Conservation (phyloP, 331 rosid species). For the Prunus yedoensis region DNA sequence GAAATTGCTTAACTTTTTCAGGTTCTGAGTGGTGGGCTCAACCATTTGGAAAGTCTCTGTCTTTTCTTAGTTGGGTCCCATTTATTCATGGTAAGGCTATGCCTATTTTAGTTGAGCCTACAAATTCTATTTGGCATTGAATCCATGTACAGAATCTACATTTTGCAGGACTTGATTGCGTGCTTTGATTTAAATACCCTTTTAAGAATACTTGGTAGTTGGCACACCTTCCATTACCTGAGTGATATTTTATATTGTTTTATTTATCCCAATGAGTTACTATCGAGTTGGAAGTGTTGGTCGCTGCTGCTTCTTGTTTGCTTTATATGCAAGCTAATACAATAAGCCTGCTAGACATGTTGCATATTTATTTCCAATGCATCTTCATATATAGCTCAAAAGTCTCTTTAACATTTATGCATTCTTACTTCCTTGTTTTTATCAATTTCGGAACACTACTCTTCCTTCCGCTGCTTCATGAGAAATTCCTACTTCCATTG, state of each 20-base stretch:
- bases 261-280: no score
- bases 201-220: neutral
- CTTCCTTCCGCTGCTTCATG: neutral
- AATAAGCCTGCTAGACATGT: neutral
- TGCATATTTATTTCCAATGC: neutral
- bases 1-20: conserved; percentile 25
- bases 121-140: conserved; percentile 1
- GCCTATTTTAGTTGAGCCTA: neutral
- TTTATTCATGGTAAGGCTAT: conserved; percentile 48
- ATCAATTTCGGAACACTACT: neutral
- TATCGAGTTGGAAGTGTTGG: neutral
- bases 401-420: neutral
- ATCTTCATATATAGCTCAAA: neutral
- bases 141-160: neutral
- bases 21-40: conserved; percentile 97
- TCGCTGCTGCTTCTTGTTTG: neutral
- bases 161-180: neutral
- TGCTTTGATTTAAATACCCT: neutral
- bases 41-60: conserved; percentile 65
- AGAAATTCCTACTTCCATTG: neutral
- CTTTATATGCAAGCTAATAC: no score
- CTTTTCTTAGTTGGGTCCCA: conserved; percentile 80
- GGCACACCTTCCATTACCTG: neutral
- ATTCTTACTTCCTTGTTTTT: neutral
- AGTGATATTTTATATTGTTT: no score